Base-by-base conservation (phyloP, 768 basidiomycete species). In the Termitomyces sp. region DNA sequence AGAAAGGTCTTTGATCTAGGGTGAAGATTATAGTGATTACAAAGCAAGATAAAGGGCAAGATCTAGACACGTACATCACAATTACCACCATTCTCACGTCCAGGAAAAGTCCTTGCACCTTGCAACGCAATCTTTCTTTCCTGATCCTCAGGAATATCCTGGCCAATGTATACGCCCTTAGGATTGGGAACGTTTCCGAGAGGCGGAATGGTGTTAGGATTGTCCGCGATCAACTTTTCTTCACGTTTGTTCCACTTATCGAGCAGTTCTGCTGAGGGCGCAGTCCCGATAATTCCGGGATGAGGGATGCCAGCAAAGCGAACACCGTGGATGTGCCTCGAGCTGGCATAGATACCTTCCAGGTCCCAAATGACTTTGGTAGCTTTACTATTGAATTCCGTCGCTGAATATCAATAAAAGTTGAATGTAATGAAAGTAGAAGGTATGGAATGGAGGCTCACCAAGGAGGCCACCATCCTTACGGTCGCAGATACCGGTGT, bases 281-380 rank as follows among this genome's bases (percentile, higher is more conserved):
- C 89, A 0, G 90, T 91, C 6, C 89, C 91, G 55, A 88, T 86
- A 36, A 91, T 77, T 43, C 89, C 88, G 3, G 90, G 89, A 68
- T 91, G 90, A 0, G 87, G 85, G 47, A 91, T 82, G 0, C 90
- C 91, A 0, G 88, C 87, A 68, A 92, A 92, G 50, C 86, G 84
- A 6, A 92, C 89, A 31, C 89, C 89, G 0, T 89, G 89, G 62
- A 92, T 85, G 70, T 91, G 90, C 31, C 90, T 81, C 15, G 88
- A 89, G 10, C 85, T 82, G 0, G 88, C 88, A 70, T 87, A 89
- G 58, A 89, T 76, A 43, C 86, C 86, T 63, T 89, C 78, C 63
- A 92, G 81, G 70, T 91, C 90, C 90, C 90, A 92, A 60, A 92
- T 88, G 5, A 89, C 88, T 68, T 92, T 92, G 57, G 83, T 81